These are phyloP conservation scores for Jamesozyma rosinii DNA, from an alignment of 805 yeast genomes.

Conservation along the genomic window DNA sequence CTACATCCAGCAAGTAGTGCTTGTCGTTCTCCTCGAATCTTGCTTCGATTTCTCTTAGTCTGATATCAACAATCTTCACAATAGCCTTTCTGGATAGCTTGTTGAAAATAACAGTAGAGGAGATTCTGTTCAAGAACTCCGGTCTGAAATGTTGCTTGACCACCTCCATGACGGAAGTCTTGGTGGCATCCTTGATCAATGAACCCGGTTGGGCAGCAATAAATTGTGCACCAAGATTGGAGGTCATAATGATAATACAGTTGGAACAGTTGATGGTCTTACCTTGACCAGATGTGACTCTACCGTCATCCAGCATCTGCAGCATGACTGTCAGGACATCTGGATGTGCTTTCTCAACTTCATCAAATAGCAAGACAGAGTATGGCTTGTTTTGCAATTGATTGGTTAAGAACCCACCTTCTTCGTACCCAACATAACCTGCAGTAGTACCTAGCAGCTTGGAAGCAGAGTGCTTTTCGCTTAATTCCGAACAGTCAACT, in stretches of 20 bases:
- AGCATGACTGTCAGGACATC: constrained; percentile 87
- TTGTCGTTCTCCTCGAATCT: constrained; percentile 82
- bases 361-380: constrained; percentile 93
- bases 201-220: constrained; percentile 59
- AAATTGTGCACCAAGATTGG: constrained; percentile 91
- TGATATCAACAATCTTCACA: constrained; percentile 78
- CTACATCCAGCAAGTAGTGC: constrained; percentile 61
- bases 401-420: constrained; percentile 93
- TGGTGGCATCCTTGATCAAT: constrained; percentile 58
- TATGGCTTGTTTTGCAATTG: constrained; percentile 87
- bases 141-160: constrained; percentile 91
- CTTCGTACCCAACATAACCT: constrained; percentile 93
- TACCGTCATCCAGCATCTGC: constrained; percentile 93
- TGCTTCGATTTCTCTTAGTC: constrained; percentile 74
- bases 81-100: constrained; percentile 86
- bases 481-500: constrained; percentile 92
- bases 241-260: constrained; percentile 89
- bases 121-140: constrained; percentile 91
- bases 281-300: constrained; percentile 90
- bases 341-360: constrained; percentile 97
- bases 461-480: constrained; percentile 92
- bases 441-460: constrained; percentile 96
- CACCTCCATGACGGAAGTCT: constrained; percentile 69
- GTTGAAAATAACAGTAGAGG: constrained; percentile 88
- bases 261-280: constrained; percentile 89